Base-by-base conservation (phyloP, 768 basidiomycete species). In the Epithele typhae region DNA sequence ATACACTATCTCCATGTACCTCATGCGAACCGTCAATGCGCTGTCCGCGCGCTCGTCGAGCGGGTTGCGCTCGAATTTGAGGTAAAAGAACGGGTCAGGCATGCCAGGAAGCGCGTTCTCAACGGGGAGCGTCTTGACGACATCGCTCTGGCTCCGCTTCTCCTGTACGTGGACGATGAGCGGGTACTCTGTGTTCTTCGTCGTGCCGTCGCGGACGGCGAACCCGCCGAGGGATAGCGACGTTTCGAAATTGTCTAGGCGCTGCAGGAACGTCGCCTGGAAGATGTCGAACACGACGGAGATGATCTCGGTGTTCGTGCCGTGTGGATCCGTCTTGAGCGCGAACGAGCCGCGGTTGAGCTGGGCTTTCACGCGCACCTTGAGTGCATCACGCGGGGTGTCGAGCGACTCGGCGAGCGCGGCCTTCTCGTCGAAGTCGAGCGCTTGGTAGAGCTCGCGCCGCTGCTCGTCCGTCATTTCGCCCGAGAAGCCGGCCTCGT, bases 1-100 rank as follows among this genome's bases (percentile, higher is more conserved):
- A 61, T 99, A 99, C 34, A 99, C 88, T 53, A 99, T 86, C 66
- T 98, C 95, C 83, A 95, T 87, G 58, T 95, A 87, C 10, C 90
- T 81, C 88, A 97, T 87, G 46, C 82, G 84, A 38, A 94, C 78
- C 11, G 87, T 88, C 43, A 99, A 70, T 1, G 87, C 91, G 57
- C 77, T 95, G 62, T 98, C 95, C 21, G 96, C 92, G 36, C 90
- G 81, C 43, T 85, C 82, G 62, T 96, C 92, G 33, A 97, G 70
- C 8, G 95, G 96, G 53, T 88, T 92, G 48, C 83, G 84, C 68
- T 98, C 96, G 55, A 93, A 87, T 61, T 89, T 91, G 58, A 94
- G 69, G 56, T 80, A 89, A 66, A 99, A 92, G 73, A 99, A 97
- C 2, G 81, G 75, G 7, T 78, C 77, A 14, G 67, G 66, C 7